Base-by-base conservation (phyloP, 306 rosid species). In the Trichosanthes truncata region DNA sequence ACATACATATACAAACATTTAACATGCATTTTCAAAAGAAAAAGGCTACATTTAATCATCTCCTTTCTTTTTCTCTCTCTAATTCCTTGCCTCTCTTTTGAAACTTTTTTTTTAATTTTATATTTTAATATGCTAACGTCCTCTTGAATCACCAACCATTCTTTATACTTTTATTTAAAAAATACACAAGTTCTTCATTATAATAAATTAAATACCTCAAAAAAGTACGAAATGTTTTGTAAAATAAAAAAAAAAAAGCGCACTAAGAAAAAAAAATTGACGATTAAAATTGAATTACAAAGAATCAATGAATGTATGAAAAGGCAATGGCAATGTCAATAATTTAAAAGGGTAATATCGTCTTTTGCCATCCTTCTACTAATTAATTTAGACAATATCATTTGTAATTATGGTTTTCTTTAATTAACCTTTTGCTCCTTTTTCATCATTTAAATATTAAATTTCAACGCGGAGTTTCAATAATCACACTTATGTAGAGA, bases 71-170 rank as follows among this genome's bases (percentile, higher is more conserved):
- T 41, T 48, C 21, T 13, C 56, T n/a, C 21, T 68, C 51, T 66
- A 11, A 61, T 10, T 25, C 33, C 3, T 59, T 59, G 65, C 35
- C 65, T 59, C 35, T 59, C 65, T 59, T 59, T 55, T 55, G 26
- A 40, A 61, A 18, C 62, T 29, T 26, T 29, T 40, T 40, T 40
- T 12, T 18, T 77, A 20, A 2, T 23, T 18, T 55, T 18, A 33
- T 13, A 20, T 63, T 29, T 25, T 49, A 18, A 55, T 53, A 80
- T 26, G 76, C 7, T 23, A 57, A 57, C 65, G 65, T 25, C 10
- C 2, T 57, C 81, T 80, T 68, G 59, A 83, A 80, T 80, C 82
- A 79, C 76, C 61, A 74, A 74, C n/a, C 29, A 78, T 68, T 31
- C 14, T 9, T 75, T 53, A 45, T 77, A 12, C 82, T 80, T 53